phyloP scores from a whole-genome alignment of 208 protist genomes.

The Borovskyia barvae region DNA sequence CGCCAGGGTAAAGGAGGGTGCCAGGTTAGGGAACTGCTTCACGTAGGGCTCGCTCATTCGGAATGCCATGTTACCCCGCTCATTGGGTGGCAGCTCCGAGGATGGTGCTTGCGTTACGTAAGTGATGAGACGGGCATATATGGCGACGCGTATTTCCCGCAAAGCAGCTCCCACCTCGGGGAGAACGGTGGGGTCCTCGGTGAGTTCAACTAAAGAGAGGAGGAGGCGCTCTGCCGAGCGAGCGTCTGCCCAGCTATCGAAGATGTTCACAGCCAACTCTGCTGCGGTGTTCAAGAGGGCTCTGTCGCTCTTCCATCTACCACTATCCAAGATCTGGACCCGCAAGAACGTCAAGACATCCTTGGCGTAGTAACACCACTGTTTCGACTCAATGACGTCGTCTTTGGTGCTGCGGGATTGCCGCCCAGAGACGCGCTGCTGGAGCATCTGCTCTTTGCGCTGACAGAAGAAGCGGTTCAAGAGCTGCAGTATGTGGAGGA shows the following conservation, averaged over 20 bases:
- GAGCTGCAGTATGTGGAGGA: conserved; percentile 34
- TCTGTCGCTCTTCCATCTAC: conserved; percentile 28
- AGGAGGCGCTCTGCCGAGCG: conserved; percentile 36
- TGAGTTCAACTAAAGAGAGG: conserved; percentile 30
- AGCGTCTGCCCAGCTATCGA: conserved; percentile 42
- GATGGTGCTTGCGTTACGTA: conserved; percentile 30
- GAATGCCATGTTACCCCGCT: conserved; percentile 33
- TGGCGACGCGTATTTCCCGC: conserved; percentile 27
- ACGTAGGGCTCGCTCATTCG: conserved; percentile 47
- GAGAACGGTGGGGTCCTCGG: conserved; percentile 4
- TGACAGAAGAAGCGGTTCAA: conserved; percentile 40
- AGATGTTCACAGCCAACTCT: conserved; percentile 36
- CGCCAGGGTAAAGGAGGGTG: conserved; percentile 21
- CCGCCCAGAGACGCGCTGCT: conserved; percentile 1
- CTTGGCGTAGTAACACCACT: conserved; percentile 67
- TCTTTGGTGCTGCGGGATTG: conserved; percentile 12
- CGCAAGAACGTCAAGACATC: conserved; percentile 61
- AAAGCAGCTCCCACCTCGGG: conserved; percentile 20
- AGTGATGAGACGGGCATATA: conserved; percentile 42
- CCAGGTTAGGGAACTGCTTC: conserved; percentile 38
- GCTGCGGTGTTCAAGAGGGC: conserved; percentile 25
- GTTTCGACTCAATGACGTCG: conserved; percentile 56
- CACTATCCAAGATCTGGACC: conserved; percentile 39
- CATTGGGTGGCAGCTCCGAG: conserved; percentile 23
- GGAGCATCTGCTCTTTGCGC: conserved; percentile 6